These are phyloP conservation scores for Solanum sitiens DNA, from an alignment of 257 asterid genomes.

Conservation along the genomic window DNA sequence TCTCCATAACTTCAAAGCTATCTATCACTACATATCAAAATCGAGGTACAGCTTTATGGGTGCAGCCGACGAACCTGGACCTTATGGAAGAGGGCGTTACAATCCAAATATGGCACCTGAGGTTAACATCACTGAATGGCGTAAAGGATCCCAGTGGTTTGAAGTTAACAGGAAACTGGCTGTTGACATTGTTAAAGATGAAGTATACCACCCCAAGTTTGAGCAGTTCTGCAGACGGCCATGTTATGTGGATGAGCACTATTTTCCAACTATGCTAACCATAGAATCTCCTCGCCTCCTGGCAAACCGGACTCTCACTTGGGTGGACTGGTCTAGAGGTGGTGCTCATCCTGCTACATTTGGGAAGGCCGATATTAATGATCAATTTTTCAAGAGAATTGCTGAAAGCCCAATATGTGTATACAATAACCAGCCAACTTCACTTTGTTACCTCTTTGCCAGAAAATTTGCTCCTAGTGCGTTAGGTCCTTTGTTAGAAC, in stretches of 20 bases:
- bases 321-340: constrained; percentile 95
- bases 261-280: constrained; percentile 54
- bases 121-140: constrained; percentile 27
- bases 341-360: constrained; percentile 91
- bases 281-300: constrained; percentile 50
- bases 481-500: constrained; percentile 42
- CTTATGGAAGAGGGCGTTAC: constrained; percentile 35
- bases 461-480: constrained; percentile 82
- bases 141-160: constrained; percentile 46
- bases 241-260: constrained; percentile 39
- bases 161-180: constrained; percentile 29
- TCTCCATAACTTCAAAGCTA: constrained; percentile 16
- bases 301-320: constrained; percentile 71
- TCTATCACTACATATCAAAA: constrained; percentile 25
- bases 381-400: constrained; percentile 42
- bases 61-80: constrained; percentile 25
- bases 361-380: constrained; percentile 45
- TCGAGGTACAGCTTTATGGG: constrained; percentile 34
- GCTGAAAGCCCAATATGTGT: constrained; percentile 24
- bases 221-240: constrained; percentile 33
- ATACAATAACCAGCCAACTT: constrained; percentile 61
- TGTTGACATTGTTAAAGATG: constrained; percentile 24
- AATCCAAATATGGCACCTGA: constrained; percentile 21
- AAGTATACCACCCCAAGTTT: constrained; percentile 22
- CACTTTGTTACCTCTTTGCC: constrained; percentile 66